phyloP scores from a whole-genome alignment of 2,329 filamentous ascomycete species.

The Seiridium unicorne region DNA sequence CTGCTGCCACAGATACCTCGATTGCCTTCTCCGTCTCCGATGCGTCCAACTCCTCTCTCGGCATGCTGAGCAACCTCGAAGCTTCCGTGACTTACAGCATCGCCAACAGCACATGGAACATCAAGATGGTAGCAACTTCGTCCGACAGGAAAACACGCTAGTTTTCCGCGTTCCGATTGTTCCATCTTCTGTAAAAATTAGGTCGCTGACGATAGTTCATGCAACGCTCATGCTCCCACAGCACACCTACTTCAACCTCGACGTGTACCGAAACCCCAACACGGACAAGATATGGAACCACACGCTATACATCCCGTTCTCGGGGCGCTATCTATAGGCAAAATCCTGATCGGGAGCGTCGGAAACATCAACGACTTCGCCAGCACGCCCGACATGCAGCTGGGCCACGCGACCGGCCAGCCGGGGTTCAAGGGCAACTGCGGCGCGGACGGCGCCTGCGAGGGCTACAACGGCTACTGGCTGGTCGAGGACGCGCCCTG shows the following conservation, averaged over 20 bases:
- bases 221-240: slow-evolving; percentile 61
- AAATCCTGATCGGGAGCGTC: slow-evolving; percentile 54
- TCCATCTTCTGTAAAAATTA: slow-evolving; percentile 15
- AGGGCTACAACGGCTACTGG: slow-evolving; percentile 68
- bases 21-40: slow-evolving; percentile 68
- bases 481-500: slow-evolving; percentile 40
- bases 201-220: background rate
- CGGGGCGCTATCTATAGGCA: slow-evolving; percentile 52
- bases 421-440: slow-evolving; percentile 62
- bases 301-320: slow-evolving; percentile 62
- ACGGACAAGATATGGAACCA: slow-evolving; percentile 58
- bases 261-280: slow-evolving; percentile 59
- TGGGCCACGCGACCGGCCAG: slow-evolving; percentile 59
- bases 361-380: slow-evolving; percentile 66
- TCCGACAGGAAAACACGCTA: slow-evolving; percentile 43
- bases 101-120: slow-evolving; percentile 53
- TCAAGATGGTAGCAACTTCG: slow-evolving; percentile 58
- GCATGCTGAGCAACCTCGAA: slow-evolving; percentile 61
- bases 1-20: slow-evolving; percentile 49
- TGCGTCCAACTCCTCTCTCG: slow-evolving; percentile 52
- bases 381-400: slow-evolving; percentile 53
- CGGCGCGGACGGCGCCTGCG: slow-evolving; percentile 59
- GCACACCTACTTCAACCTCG: slow-evolving; percentile 69
- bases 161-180: slow-evolving; percentile 13
- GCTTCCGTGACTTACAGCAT: slow-evolving; percentile 63